Evolutionary conservation across 495 filamentous ascomycete species (phyloP), one percentile per base, ranked within the genome.

Genomic region (Poronia punctata): DNA sequence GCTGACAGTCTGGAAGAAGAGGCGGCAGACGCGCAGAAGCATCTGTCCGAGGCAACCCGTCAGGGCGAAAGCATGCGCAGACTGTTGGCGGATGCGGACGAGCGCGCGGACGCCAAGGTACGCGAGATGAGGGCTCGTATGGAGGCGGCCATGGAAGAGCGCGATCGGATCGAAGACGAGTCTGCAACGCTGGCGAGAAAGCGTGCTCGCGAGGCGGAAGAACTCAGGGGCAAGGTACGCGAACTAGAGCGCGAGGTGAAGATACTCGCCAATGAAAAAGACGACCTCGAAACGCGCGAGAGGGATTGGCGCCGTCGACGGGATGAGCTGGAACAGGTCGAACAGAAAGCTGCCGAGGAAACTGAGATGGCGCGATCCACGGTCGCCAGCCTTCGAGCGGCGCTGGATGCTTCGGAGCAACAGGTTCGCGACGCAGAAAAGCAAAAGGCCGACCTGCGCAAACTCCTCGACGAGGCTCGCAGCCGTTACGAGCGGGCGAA

Each of bases 1-100:
- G 80, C 77, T 39, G 88, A 95, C 50, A 85, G 80, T 40, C 63
- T 95, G n/a, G 90, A 96, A 49, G 92, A 98, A 64, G 92, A 97
- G 56, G 70, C 96, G 6, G 78, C 78, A 12, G 93, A 98, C 53
- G 79, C 86, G 10, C 88, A 94, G 43, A 75, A 87, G 32, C 75
- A 96, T 35, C 74, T 98, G n/a, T 76, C 70, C 28, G 93, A 97
- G 61, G 80, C 93, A 12, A 90, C 85, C n/a, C 79, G 92, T 16
- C 93, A 98, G 62, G 86, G 79, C 3, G 90, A 98, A 61, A 96
- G 87, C 2, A 96, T 98, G 90, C 76, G 92, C 25, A 72, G 88
- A 17, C 69, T 97, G 33, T 70, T 98, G 6, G 82, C 79, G 31
- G 92, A 97, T 41, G 86, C 87, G 16, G 88, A 96, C 56, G 72